Evolutionary conservation across 345 rosid genomes (phyloP), one percentile per base, ranked within the genome.

Genomic region (Cardamine resedifolia): DNA sequence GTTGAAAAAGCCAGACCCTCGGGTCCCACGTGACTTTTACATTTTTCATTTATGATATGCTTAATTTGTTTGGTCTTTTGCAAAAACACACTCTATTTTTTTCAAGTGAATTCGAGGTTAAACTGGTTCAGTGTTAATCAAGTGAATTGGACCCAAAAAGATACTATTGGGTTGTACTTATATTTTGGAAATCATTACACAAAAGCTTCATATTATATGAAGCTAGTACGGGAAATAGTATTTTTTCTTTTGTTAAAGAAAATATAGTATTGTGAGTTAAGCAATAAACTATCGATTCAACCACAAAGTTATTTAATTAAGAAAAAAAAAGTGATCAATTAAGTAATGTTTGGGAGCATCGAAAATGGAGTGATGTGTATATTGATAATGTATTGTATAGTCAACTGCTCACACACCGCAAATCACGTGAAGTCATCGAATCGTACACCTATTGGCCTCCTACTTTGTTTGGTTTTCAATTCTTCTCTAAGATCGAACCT

Each of bases 351-450:
- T 58, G 67, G 66, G 78, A 74, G 68, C 45, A 67, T 74, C 68
- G 78, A 67, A 61, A 41, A 33, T 21, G 62, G 72, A 59, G 78
- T 74, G 78, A 31, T 66, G 56, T 74, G n/a, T n/a, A 56, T 67
- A 15, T 66, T 28, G 68, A 66, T 66, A 50, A 47, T 60, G 74
- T 41, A 75, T 15, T 60, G 69, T 68, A 75, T 75, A 75, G 79
- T 75, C 79, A 75, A 75, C 79, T 75, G 64, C 24, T 61, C 74
- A 68, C 79, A 68, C 58, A 75, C 69, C 79, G 79, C 70, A 75
- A 75, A 68, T 75, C 79, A 75, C 79, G 74, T 75, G 64, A 68
- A 75, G 69, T 75, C 58, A 62, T 75, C 79, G 79, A 75, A 68
- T 15, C 79, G 72, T 47, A 66, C 77, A 58, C 72, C 72, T 66